Evolutionary conservation across 352 stramenopile species (phyloP).

Genomic region (Phytophthora meadii): DNA sequence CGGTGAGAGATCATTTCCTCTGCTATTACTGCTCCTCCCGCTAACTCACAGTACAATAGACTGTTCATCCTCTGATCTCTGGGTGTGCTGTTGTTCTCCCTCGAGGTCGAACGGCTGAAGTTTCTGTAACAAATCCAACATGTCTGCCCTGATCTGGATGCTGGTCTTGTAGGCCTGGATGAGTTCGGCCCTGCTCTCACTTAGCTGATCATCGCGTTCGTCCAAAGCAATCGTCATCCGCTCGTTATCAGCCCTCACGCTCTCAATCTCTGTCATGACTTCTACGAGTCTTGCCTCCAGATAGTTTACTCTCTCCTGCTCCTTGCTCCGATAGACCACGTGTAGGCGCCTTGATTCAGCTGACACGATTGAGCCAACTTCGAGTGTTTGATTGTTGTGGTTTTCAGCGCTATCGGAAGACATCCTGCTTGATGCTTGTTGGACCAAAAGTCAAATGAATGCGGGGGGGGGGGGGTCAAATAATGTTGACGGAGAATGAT

Average conservation of each 20-base stretch:
- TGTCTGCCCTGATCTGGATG: conserved; percentile 19
- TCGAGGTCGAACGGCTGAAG: neutral
- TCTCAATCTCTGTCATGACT: conserved; percentile 8
- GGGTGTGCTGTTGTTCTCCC: neutral
- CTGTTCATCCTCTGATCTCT: neutral
- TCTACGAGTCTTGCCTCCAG: conserved; percentile 10
- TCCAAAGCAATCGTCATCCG: conserved; percentile 7
- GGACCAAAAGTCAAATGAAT: no score
- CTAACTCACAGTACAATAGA: neutral
- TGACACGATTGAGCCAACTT: neutral
- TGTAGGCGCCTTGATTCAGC: neutral
- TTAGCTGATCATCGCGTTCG: conserved; percentile 7
- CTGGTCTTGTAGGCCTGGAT: conserved; percentile 15
- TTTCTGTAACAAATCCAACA: conserved; percentile 13
- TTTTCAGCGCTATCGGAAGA: neutral
- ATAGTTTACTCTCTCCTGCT: conserved; percentile 13
- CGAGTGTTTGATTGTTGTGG: neutral
- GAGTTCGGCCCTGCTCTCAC: conserved; percentile 8
- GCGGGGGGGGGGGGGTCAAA: no score
- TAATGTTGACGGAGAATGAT: no score
- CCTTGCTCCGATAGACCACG: conserved; percentile 1
- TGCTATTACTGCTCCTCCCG: neutral
- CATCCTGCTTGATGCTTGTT: neutral
- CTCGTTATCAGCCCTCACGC: conserved; percentile 8
- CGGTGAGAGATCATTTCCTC: neutral